These are phyloP conservation scores for Prunus yedoensis DNA, from an alignment of 331 rosid species.

Conservation along the genomic window DNA sequence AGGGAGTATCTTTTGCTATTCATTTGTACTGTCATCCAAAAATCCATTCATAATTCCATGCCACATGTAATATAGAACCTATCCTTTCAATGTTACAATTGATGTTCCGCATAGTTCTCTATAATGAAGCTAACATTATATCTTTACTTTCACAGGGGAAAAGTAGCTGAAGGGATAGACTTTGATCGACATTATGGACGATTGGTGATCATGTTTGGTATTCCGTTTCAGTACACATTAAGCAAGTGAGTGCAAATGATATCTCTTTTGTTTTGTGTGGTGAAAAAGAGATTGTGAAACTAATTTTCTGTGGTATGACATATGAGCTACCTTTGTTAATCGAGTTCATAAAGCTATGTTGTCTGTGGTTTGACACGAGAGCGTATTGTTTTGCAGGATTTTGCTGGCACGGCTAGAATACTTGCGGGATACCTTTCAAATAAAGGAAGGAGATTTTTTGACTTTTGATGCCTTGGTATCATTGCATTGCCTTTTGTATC, in stretches of 20 bases:
- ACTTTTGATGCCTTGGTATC: conserved; percentile 93
- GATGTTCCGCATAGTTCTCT: not conserved
- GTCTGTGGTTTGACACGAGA: conserved; percentile 23
- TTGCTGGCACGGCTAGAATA: conserved; percentile 92
- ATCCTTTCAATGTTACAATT: not conserved
- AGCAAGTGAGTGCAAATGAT: conserved; percentile 72
- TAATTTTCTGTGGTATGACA: not conserved
- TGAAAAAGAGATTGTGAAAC: conserved; percentile 9
- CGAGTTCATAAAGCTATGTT: conserved; percentile 13
- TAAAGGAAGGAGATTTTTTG: conserved; percentile 94
- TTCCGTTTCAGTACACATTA: conserved; percentile 92
- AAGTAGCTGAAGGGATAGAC: conserved; percentile 97
- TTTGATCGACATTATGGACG: conserved; percentile 97
- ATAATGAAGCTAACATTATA: conserved; percentile 10
- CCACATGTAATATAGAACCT: not conserved
- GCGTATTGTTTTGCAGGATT: conserved; percentile 57
- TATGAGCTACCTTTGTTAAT: not conserved
- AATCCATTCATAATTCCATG: not conserved
- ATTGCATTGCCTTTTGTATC: conserved; percentile 12
- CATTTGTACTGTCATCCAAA: not conserved
- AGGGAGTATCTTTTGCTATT: not conserved
- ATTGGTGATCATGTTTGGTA: conserved; percentile 92
- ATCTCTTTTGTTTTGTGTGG: conserved; percentile 7
- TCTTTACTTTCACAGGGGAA: conserved; percentile 62
- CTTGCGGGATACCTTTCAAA: conserved; percentile 87